Base-by-base conservation (phyloP, 1,284 basidiomycete species). In the Ceratobasidium sp. region DNA sequence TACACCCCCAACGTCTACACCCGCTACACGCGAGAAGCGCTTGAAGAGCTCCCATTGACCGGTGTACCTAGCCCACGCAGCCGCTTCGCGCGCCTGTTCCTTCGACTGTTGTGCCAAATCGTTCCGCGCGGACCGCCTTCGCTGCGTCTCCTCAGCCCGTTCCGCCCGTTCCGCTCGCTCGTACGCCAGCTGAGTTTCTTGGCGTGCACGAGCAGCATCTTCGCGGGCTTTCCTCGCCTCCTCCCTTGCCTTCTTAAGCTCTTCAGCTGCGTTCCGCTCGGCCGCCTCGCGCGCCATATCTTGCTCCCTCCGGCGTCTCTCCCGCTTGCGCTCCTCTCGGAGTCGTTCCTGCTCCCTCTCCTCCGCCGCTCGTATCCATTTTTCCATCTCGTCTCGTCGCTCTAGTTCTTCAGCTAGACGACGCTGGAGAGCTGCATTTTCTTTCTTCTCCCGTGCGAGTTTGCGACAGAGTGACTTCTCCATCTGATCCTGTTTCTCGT, bases 321-420 rank as follows among this genome's bases (percentile, higher is more conserved):
- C 69, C 29, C 44, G 44, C 27, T 72, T 60, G 36, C 29, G 27
- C n/a, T 72, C 69, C 33, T 72, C 54, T 24, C 22, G 47, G 11
- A 33, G 47, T n/a, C 56, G 41, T 11, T 44, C 69, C 57, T 72
- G 44, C 27, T 72, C 56, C 45, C 56, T 24, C 31, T 72, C 69
- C 27, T 72, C 56, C 57, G 17, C 4, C 45, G 19, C 44, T 19
- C 57, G 69, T 56, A 50, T 29, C 29, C 60, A 62, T 57, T 6
- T 45, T 47, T 60, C 45, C 19, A 60, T 29, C 44, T 62, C 41
- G 22, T 41, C 60, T n/a, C 24, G n/a, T 22, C 41, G 27, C n/a
- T 45, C 36, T 14, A 24, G 60, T 47, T 62, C 60, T 47, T 47
- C 41, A 4, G 24, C n/a, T 4, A 45, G 41, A 24, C 44, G 17